Base-by-base conservation (phyloP, 2,329 filamentous ascomycete genomes). In the Trichophyton mentagrophytes region DNA sequence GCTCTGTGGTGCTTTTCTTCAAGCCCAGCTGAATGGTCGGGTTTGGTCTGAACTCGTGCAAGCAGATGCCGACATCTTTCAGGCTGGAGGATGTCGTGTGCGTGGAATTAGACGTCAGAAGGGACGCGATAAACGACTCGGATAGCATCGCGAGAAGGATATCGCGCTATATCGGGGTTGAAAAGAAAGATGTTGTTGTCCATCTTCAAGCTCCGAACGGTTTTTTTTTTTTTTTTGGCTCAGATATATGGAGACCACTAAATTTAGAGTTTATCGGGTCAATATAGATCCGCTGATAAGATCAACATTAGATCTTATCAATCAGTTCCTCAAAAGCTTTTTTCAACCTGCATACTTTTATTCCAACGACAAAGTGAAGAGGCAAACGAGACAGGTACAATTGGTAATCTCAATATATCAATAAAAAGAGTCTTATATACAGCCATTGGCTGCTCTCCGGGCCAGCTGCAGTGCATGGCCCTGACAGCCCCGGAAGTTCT, bases 1-100 rank as follows among this genome's bases (percentile, higher is more conserved):
- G 78, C 27, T 86, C 81, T n/a, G 86, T 85, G 15, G 89, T 88
- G 77, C 89, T 95, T 77, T 96, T 97, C 80, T 96, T 97, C 80
- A 93, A 91, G 56, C 86, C 82, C 64, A 84, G 79, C 69, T 87
- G 86, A 70, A 90, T 83, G n/a, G 84, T 81, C 65, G 86, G 82
- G 60, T 86, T 81, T 46, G 91, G 91, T 68, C 90, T 87, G 67
- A 90, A 82, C 64, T 90, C 85, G 73, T 96, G 88, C 61, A 88
- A 74, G 75, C 95, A 93, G 70, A 97, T 90, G 67, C 89, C 90
- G 57, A 90, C 86, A 75, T 96, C 90, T 74, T 92, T 84, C 59
- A 81, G 75, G 30, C 79, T 74, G 59, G 79, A 75, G 38, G 78
- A 78, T 1, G 78, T 51, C 5, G 61, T 17, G 67, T 75, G 58